These are phyloP conservation scores for Glycine tomentella DNA, from an alignment of 306 rosid species.

Conservation along the genomic window DNA sequence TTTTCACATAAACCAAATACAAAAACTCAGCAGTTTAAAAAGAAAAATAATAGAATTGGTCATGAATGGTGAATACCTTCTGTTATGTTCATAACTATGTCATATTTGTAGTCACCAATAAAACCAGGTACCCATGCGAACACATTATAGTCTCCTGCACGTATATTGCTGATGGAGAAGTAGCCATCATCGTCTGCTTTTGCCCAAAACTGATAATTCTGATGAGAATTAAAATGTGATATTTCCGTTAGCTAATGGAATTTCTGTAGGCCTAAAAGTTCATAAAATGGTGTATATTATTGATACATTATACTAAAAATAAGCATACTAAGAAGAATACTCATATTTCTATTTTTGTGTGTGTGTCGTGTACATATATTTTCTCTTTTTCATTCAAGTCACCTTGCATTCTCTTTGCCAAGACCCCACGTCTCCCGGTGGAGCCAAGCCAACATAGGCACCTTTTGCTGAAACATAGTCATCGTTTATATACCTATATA, in stretches of 20 bases:
- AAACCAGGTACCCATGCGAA: constrained; percentile 86
- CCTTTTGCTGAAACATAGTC: constrained; percentile 60
- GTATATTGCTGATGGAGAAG: constrained; percentile 63
- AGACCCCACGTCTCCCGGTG: constrained; percentile 86
- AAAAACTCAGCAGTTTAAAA: not conserved
- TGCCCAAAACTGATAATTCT: constrained; percentile 93
- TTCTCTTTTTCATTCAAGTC: not conserved
- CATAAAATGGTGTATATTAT: not conserved
- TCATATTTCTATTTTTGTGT: not conserved
- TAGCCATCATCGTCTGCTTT: constrained; percentile 70
- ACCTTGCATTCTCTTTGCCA: constrained; percentile 97
- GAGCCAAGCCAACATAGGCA: constrained; percentile 84
- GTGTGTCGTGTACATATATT: not conserved
- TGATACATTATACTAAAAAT: constrained; percentile 28
- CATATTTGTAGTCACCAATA: constrained; percentile 74
- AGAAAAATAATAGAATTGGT: not conserved
- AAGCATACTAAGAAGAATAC: constrained; percentile 11
- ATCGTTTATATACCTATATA: constrained; percentile 57
- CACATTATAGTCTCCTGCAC: constrained; percentile 63
- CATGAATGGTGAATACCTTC: constrained; percentile 54
- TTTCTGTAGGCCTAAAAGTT: not conserved
- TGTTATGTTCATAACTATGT: constrained; percentile 57
- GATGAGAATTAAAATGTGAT: constrained; percentile 40
- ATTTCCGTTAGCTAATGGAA: not conserved
- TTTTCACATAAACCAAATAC: constrained; percentile 27